These are phyloP conservation scores for Articulospora tetracladia DNA, from an alignment of 495 filamentous ascomycete genomes.

Conservation along the genomic window DNA sequence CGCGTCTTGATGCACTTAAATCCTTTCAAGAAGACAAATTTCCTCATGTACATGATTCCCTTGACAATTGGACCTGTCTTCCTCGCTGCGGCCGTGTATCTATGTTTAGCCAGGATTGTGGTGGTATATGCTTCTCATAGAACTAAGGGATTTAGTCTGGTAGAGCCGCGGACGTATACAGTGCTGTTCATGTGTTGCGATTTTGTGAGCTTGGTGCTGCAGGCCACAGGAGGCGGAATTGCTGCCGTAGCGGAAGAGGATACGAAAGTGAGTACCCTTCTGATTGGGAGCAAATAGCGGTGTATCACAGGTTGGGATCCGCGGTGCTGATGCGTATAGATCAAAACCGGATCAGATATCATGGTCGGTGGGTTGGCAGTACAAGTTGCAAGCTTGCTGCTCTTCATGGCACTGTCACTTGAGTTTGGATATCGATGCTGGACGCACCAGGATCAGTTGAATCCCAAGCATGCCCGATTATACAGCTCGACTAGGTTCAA, in stretches of 20 bases:
- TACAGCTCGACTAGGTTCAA: neutral
- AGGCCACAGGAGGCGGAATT: slow-evolving; percentile 56
- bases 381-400: neutral
- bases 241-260: slow-evolving; percentile 35
- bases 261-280: neutral
- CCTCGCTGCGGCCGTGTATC: slow-evolving; percentile 56
- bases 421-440: neutral
- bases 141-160: slow-evolving; percentile 49
- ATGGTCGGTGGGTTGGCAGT: neutral
- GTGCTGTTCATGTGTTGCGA: slow-evolving; percentile 54
- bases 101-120: slow-evolving; percentile 58
- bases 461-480: slow-evolving; percentile 20
- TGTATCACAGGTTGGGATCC: too few species aligned
- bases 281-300: slow-evolving; percentile 28
- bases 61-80: slow-evolving; percentile 59
- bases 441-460: slow-evolving; percentile 1
- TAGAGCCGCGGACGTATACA: slow-evolving; percentile 49
- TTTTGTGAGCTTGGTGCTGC: slow-evolving; percentile 55
- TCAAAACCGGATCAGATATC: neutral
- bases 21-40: slow-evolving; percentile 30
- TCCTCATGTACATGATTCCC: slow-evolving; percentile 25
- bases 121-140: slow-evolving; percentile 50
- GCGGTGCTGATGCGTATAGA: slow-evolving; percentile 25
- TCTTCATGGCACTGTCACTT: neutral
- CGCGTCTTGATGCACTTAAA: slow-evolving; percentile 35